Evolutionary conservation across 371 early-diverging fungal genomes (phyloP).

Genomic region (Lichtheimia ramosa): DNA sequence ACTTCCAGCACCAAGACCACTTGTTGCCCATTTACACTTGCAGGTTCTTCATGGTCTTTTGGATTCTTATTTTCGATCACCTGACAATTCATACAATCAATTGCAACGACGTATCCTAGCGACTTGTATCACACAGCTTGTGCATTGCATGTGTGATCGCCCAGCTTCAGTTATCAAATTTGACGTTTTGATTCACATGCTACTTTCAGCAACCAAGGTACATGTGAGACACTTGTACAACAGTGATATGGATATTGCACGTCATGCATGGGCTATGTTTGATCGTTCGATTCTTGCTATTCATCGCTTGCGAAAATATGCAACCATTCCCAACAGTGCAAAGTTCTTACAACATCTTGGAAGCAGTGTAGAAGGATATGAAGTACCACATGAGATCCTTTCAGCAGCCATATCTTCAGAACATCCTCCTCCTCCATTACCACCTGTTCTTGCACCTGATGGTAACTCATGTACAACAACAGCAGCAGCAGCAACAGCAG

Average conservation of each 20-base stretch:
- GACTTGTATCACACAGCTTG: constrained; percentile 35
- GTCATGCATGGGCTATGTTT: constrained; percentile 36
- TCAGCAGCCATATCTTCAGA: not conserved
- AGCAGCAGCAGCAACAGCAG: constrained; percentile 1
- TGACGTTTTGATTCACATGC: constrained; percentile 26
- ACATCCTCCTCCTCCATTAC: not conserved
- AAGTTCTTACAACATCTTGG: constrained; percentile 40
- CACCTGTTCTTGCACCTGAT: not conserved
- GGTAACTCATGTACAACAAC: not conserved
- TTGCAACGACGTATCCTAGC: constrained; percentile 29
- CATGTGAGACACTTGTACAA: constrained; percentile 25
- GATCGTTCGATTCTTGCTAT: constrained; percentile 29
- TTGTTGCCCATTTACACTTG: constrained; percentile 26
- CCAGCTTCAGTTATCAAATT: constrained; percentile 30
- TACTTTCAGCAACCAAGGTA: constrained; percentile 28
- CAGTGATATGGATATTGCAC: constrained; percentile 23
- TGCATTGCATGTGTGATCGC: constrained; percentile 22
- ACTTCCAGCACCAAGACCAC: constrained; percentile 21
- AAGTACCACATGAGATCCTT: not conserved
- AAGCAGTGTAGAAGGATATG: constrained; percentile 3
- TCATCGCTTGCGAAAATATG: constrained; percentile 26
- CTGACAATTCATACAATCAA: constrained; percentile 17
- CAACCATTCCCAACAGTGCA: constrained; percentile 33
- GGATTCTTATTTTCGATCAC: constrained; percentile 15
- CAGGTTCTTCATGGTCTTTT: constrained; percentile 19